A percentile compares a stretch with the other conserved stretches of the same genome.
phyloP scores from a whole-genome alignment of 371 early-diverging fungal genomes.

The Apophysomyces sp. region DNA sequence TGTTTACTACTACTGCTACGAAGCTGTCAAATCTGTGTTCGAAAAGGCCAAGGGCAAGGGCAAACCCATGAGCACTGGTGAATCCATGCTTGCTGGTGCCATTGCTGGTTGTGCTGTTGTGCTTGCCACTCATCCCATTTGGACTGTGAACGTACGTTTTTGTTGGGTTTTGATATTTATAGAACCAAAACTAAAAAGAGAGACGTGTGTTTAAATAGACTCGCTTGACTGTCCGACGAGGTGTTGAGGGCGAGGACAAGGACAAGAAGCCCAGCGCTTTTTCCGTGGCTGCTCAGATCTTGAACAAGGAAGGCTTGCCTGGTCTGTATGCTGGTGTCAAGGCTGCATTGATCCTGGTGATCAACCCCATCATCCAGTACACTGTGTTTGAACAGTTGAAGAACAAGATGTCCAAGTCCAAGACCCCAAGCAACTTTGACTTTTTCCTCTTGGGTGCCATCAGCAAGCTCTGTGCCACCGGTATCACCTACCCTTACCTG shows the following conservation, averaged over 20 bases:
- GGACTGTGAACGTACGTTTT: constrained; percentile 85
- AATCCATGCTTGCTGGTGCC: constrained; percentile 92
- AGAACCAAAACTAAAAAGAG: not conserved
- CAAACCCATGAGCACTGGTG: constrained; percentile 71
- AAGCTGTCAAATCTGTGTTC: constrained; percentile 83
- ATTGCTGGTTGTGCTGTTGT: constrained; percentile 89
- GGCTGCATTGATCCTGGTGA: constrained; percentile 94
- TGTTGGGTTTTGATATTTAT: not conserved
- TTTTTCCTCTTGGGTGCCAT: constrained; percentile 95
- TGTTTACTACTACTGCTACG: constrained; percentile 95
- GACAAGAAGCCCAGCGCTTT: constrained; percentile 42
- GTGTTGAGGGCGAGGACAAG: constrained; percentile 43
- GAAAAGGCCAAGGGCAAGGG: constrained; percentile 64
- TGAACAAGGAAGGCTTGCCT: constrained; percentile 82
- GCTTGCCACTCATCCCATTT: constrained; percentile 93
- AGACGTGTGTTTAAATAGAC: constrained; percentile 40
- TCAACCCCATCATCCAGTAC: constrained; percentile 98
- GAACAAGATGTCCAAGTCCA: constrained; percentile 54
- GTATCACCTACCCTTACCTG: constrained; percentile 97
- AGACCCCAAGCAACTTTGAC: constrained; percentile 76
- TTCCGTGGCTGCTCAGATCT: constrained; percentile 62
- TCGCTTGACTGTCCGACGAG: constrained; percentile 64
- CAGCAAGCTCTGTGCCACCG: constrained; percentile 91
- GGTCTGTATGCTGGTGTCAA: constrained; percentile 89
- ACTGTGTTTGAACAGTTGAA: constrained; percentile 94